Percentiles rank a stretch among this genome's conserved stretches.
These are phyloP conservation scores for Yamadazyma siamensis DNA, from an alignment of 1,139 yeast genomes.

Conservation along the genomic window DNA sequence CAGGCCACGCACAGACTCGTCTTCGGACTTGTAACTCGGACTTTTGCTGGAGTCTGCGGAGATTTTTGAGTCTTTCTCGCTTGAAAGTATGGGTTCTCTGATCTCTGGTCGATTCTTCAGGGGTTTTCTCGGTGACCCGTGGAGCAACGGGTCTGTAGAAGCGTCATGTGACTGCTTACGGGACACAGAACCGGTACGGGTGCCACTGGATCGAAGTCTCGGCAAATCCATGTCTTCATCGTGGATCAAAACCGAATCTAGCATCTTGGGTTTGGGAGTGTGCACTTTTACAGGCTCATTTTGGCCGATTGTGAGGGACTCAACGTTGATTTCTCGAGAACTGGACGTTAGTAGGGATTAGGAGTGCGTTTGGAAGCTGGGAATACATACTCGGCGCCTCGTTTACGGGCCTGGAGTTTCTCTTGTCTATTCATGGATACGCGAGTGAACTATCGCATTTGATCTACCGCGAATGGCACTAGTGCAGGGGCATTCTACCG, in stretches of 20 bases:
- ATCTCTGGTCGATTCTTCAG: no score
- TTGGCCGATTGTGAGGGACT: slow-evolving; percentile 5
- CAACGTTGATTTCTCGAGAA: slow-evolving; percentile 8
- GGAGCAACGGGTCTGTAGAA: no score
- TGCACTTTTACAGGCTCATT: slow-evolving; percentile 1
- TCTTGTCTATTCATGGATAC: slow-evolving; percentile 14
- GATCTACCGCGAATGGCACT: neutral
- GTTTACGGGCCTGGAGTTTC: slow-evolving; percentile 26
- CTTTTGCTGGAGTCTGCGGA: no score
- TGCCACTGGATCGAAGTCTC: slow-evolving; percentile 10
- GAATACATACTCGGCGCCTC: slow-evolving; percentile 43
- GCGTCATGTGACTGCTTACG: no score
- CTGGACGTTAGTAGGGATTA: slow-evolving; percentile 4
- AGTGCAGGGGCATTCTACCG: neutral
- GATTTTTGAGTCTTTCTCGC: neutral
- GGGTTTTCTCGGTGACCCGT: no score
- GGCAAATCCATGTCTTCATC: slow-evolving; percentile 24
- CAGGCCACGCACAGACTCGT: no score
- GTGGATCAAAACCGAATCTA: slow-evolving; percentile 25
- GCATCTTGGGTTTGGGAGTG: slow-evolving; percentile 13
- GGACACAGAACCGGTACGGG: no score
- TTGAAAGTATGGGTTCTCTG: slow-evolving; percentile 5
- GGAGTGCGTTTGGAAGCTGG: neutral
- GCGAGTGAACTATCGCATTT: neutral
- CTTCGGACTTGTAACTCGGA: no score